Conservation (phyloP, 2,329 filamentous ascomycete genomes). For the Tolypocladium tropicale region DNA sequence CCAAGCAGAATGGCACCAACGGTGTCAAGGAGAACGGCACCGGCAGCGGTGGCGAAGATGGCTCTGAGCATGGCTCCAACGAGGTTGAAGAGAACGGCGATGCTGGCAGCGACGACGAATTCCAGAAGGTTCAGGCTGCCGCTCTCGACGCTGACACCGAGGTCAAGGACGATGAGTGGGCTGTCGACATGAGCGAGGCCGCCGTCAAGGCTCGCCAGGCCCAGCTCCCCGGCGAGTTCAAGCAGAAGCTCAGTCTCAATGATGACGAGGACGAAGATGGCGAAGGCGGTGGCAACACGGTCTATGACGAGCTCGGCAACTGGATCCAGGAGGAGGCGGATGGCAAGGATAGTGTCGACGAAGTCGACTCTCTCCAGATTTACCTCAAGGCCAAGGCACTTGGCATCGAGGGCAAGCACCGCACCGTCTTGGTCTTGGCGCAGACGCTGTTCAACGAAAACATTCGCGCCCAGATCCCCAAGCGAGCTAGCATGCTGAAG, state of each 20-base stretch:
- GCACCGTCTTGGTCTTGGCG: constrained; percentile 81
- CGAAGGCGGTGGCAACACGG: constrained; percentile 61
- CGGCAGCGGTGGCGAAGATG: constrained; percentile 51
- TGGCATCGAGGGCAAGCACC: constrained; percentile 89
- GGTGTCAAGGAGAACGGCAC: constrained; percentile 42
- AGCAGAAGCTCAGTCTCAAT: constrained; percentile 77
- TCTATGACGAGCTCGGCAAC: constrained; percentile 84
- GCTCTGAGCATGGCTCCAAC: constrained; percentile 38
- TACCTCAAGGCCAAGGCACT: constrained; percentile 96
- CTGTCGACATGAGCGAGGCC: constrained; percentile 91
- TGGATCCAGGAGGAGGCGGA: constrained; percentile 75
- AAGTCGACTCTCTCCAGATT: constrained; percentile 80
- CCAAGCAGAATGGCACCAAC: constrained; percentile 66
- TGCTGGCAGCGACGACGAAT: constrained; percentile 82
- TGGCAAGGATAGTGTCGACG: constrained; percentile 62
- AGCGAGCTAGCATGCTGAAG: constrained; percentile 79
- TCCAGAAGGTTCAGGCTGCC: constrained; percentile 67
- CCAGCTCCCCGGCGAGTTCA: constrained; percentile 87
- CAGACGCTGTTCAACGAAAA: constrained; percentile 90
- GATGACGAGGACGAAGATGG: constrained; percentile 75
- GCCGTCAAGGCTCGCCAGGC: constrained; percentile 91
- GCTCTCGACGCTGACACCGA: constrained; percentile 42
- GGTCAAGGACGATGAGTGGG: constrained; percentile 84
- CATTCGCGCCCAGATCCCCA: constrained; percentile 77
- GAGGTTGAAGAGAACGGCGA: constrained; percentile 47